These are phyloP conservation scores for Cucumis hystrix DNA, from an alignment of 306 rosid genomes.

Conservation along the genomic window DNA sequence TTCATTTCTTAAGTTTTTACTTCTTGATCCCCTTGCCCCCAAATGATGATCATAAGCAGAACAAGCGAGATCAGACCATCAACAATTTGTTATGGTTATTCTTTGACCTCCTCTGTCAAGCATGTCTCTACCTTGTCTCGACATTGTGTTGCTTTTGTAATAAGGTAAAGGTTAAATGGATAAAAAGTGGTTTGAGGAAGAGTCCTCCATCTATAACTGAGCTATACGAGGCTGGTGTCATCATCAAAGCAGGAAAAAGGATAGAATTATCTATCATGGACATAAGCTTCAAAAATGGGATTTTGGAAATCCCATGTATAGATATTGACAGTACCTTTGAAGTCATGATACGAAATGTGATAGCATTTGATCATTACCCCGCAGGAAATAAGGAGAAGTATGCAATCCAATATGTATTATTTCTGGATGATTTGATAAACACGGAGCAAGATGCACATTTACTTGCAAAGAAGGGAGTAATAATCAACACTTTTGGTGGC, in stretches of 20 bases:
- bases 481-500: background rate
- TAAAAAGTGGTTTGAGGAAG: too few species aligned
- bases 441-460: background rate
- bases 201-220: background rate
- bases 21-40: too few species aligned
- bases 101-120: too few species aligned
- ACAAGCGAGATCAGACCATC: too few species aligned
- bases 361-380: constrained; percentile 19
- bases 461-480: background rate
- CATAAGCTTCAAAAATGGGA: background rate
- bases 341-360: background rate
- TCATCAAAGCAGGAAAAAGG: background rate
- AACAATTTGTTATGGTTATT: too few species aligned
- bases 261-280: too few species aligned
- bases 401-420: background rate
- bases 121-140: too few species aligned
- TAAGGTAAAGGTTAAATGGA: too few species aligned
- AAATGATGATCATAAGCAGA: too few species aligned
- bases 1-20: too few species aligned
- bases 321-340: background rate
- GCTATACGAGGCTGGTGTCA: background rate
- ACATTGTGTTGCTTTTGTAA: too few species aligned
- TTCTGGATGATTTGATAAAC: background rate
- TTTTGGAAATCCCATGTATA: constrained; percentile 5
- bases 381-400: background rate